These are phyloP conservation scores for Sporisorium iseilematis-ciliati DNA, from an alignment of 1,284 basidiomycete genomes.

Conservation along the genomic window DNA sequence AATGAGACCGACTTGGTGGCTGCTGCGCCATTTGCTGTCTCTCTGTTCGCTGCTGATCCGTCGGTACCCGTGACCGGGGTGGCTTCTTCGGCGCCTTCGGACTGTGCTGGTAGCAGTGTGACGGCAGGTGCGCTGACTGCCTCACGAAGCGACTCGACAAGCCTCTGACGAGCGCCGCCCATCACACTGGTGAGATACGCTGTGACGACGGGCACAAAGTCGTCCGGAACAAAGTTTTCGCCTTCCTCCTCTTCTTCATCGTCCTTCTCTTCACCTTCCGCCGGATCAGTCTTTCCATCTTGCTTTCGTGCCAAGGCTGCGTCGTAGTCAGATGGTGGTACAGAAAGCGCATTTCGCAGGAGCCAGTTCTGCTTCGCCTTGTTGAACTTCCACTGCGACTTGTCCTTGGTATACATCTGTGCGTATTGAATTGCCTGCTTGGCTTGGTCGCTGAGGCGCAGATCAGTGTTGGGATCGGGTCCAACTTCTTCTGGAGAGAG, in stretches of 20 bases:
- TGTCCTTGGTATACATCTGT: constrained; percentile 36
- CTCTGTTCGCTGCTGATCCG: background rate
- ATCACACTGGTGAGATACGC: constrained; percentile 50
- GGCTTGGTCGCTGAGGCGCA: constrained; percentile 46
- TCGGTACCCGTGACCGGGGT: constrained; percentile 4
- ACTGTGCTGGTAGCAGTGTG: constrained; percentile 8
- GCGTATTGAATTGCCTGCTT: constrained; percentile 54
- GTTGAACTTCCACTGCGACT: constrained; percentile 55
- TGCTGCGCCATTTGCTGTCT: background rate
- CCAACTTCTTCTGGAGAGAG: constrained; percentile 27
- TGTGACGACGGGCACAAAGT: constrained; percentile 39
- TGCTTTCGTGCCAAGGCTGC: constrained; percentile 30
- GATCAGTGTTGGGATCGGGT: constrained; percentile 40
- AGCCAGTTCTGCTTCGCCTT: constrained; percentile 59
- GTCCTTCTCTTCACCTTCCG: constrained; percentile 13
- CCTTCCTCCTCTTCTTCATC: constrained; percentile 38
- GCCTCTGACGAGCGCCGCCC: constrained; percentile 44
- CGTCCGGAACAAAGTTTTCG: constrained; percentile 49
- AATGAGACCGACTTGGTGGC: constrained; percentile 46
- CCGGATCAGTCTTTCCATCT: constrained; percentile 8
- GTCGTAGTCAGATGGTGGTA: constrained; percentile 45
- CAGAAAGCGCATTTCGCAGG: constrained; percentile 43
- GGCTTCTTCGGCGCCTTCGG: constrained; percentile 6
- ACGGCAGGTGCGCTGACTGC: constrained; percentile 38
- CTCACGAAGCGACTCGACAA: constrained; percentile 43